Conservation (phyloP, 192 early-diverging fungal genomes). For the Pilobolus umbonatus region DNA sequence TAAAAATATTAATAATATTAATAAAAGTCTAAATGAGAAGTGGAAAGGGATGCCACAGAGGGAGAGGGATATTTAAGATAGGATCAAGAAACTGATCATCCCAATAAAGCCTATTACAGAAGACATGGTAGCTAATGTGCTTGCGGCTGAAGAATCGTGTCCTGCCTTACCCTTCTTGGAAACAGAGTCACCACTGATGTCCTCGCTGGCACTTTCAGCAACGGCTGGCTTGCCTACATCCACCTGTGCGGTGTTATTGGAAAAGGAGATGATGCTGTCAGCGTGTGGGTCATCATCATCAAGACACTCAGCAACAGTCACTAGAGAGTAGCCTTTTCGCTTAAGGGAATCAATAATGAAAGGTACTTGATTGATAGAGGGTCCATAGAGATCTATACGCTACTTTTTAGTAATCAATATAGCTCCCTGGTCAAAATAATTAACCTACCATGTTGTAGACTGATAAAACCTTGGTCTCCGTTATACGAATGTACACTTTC, state of each 20-base stretch:
- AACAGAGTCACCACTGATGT: neutral
- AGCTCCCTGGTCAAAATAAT: no score
- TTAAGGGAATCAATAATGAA: constrained; percentile 7
- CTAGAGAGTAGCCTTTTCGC: constrained; percentile 10
- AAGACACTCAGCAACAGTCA: constrained; percentile 23
- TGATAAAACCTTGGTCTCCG: constrained; percentile 29
- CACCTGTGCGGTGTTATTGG: neutral
- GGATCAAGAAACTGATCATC: no score
- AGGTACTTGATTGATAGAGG: constrained; percentile 24
- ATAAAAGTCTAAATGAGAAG: no score
- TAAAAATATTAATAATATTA: no score
- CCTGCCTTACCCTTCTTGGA: neutral
- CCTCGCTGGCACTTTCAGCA: no score
- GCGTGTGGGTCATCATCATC: constrained; percentile 1
- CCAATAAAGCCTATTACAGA: no score
- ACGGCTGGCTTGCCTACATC: neutral
- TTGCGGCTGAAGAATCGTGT: neutral
- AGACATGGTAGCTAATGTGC: no score
- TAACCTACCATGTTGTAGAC: constrained; percentile 32
- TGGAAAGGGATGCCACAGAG: no score
- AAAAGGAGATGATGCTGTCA: no score
- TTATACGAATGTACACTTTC: constrained; percentile 14
- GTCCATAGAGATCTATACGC: constrained; percentile 21
- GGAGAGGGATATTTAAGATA: no score
- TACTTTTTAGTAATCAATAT: no score